These are phyloP conservation scores for Fusarium heterosporum DNA, from an alignment of 2,329 filamentous ascomycete species.

Conservation along the genomic window DNA sequence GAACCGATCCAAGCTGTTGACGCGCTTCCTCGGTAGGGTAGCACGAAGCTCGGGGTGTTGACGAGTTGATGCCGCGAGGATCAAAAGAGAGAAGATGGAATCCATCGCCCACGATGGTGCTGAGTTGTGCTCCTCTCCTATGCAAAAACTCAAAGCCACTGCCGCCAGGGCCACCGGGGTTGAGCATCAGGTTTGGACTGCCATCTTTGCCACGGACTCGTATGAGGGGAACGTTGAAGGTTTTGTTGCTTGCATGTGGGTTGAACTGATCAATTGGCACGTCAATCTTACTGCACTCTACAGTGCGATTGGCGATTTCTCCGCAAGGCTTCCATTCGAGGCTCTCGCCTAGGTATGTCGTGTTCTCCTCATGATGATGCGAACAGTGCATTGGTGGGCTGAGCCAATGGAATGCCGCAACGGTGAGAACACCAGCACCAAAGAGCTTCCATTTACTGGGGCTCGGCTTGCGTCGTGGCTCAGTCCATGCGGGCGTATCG, in stretches of 20 bases:
- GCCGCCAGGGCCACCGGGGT: slow-evolving; percentile 62
- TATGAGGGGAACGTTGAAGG: slow-evolving; percentile 59
- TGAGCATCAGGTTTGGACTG: slow-evolving; percentile 58
- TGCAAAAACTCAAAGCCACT: slow-evolving; percentile 56
- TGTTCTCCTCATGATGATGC: slow-evolving; percentile 7
- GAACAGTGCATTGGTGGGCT: slow-evolving; percentile 12
- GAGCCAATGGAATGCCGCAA: slow-evolving; percentile 23
- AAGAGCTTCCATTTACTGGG: slow-evolving; percentile 31
- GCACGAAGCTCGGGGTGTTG: slow-evolving; percentile 52
- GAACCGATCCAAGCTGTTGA: slow-evolving; percentile 40
- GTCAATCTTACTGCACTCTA: slow-evolving; percentile 58
- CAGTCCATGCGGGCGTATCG: neutral
- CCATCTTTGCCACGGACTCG: slow-evolving; percentile 58
- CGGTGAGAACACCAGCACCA: slow-evolving; percentile 11
- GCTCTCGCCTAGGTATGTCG: slow-evolving; percentile 27
- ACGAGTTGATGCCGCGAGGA: slow-evolving; percentile 57
- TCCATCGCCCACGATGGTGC: slow-evolving; percentile 53
- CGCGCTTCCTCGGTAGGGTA: slow-evolving; percentile 54
- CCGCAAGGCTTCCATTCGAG: slow-evolving; percentile 56
- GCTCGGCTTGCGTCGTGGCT: neutral
- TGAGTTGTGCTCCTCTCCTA: slow-evolving; percentile 52
- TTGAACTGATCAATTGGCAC: slow-evolving; percentile 62
- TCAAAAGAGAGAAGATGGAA: slow-evolving; percentile 62
- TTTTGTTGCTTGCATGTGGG: slow-evolving; percentile 50
- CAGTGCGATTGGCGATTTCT: slow-evolving; percentile 48